phyloP scores from a whole-genome alignment of 208 protist species.

The Acanthamoeba castellanii region DNA sequence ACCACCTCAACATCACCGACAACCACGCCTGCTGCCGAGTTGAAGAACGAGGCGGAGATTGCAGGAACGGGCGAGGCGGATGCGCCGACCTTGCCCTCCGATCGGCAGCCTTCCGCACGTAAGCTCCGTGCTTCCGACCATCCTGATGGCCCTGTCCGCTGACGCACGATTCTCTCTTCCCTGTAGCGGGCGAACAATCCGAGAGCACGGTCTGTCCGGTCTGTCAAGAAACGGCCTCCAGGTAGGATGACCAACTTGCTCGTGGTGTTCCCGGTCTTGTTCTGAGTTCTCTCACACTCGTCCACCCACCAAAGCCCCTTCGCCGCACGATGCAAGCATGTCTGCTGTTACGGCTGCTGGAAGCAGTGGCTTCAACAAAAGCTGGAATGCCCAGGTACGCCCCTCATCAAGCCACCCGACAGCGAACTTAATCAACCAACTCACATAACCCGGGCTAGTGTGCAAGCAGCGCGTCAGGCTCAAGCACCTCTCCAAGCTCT shows the following conservation, averaged over 20 bases:
- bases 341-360: conserved; percentile 61
- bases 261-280: neutral
- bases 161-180: neutral
- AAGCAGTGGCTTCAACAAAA: conserved; percentile 55
- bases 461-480: conserved; percentile 62
- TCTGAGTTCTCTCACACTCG: neutral
- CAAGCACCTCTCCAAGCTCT: conserved; percentile 63
- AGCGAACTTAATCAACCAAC: neutral
- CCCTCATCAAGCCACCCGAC: neutral
- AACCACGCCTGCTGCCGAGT: neutral
- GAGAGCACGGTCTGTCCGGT: neutral
- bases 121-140: neutral
- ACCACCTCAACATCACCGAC: neutral
- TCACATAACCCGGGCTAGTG: neutral
- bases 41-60: neutral
- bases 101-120: neutral
- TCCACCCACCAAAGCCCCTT: neutral
- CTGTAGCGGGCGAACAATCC: neutral
- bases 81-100: neutral
- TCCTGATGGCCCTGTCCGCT: neutral
- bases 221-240: conserved; percentile 26
- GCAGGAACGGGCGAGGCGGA: neutral
- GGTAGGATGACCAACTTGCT: neutral
- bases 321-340: conserved; percentile 25
- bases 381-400: conserved; percentile 54